A percentile compares a stretch with the other conserved stretches of the same genome.
phyloP scores from a whole-genome alignment of 169 alveolate species.

The Plasmodium chabaudi region DNA sequence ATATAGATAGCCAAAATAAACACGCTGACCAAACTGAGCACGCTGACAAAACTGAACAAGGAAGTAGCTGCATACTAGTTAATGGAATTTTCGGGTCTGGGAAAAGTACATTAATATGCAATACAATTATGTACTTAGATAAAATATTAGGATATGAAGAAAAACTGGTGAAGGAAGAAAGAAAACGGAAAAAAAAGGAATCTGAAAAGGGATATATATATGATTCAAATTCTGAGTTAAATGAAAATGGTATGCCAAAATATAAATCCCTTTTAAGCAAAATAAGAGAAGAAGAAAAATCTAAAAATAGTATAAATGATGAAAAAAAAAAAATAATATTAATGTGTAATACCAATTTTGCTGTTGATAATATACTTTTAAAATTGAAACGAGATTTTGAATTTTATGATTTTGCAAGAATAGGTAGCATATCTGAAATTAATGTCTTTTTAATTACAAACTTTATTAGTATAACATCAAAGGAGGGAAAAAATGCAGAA shows the following conservation, averaged over 20 bases:
- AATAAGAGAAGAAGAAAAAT: background rate
- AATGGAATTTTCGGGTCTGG: slow-evolving; percentile 71
- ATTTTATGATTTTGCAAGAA: slow-evolving; percentile 55
- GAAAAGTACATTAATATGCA: slow-evolving; percentile 55
- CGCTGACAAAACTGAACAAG: too few species aligned
- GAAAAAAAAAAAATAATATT: slow-evolving; percentile 17
- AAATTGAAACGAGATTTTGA: slow-evolving; percentile 49
- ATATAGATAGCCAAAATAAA: background rate
- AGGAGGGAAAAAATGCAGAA: slow-evolving; percentile 11
- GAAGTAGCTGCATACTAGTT: slow-evolving; percentile 23
- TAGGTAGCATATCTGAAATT: slow-evolving; percentile 43
- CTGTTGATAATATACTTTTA: slow-evolving; percentile 39
- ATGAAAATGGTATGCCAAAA: background rate
- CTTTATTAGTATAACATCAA: slow-evolving; percentile 33
- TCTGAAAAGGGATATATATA: too few species aligned
- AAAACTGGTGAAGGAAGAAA: background rate
- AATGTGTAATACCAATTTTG: slow-evolving; percentile 58
- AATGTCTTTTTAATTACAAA: slow-evolving; percentile 46
- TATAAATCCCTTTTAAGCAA: background rate
- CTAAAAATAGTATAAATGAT: background rate
- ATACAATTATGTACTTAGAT: slow-evolving; percentile 17
- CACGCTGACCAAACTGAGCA: too few species aligned
- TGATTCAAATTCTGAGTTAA: background rate
- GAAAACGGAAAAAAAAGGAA: background rate
- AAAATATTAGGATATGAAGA: slow-evolving; percentile 33